These are phyloP conservation scores for Secale cereale DNA, from an alignment of 176 grass and related monocot species.

Conservation along the genomic window DNA sequence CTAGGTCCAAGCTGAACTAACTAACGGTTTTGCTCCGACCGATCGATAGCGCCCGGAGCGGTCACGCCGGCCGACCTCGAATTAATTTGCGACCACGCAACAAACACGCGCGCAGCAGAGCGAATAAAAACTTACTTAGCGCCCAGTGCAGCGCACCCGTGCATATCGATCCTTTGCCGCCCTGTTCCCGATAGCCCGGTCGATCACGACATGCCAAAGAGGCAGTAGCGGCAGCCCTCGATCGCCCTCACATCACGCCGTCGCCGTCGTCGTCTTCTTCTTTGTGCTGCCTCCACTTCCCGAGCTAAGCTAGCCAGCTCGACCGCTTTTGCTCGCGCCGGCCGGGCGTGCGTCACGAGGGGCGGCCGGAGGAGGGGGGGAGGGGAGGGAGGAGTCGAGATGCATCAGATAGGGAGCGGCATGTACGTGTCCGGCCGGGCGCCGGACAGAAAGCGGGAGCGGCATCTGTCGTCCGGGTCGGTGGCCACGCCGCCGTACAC, in stretches of 20 bases:
- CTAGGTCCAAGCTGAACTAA: neutral
- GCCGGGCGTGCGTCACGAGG: neutral
- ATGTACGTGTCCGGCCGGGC: constrained; percentile 87
- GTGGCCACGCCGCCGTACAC: constrained; percentile 71
- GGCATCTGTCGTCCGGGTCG: constrained; percentile 42
- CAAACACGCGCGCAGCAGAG: neutral
- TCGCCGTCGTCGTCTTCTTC: neutral
- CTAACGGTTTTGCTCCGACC: too few species aligned
- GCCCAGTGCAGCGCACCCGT: neutral
- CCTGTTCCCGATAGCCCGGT: constrained; percentile 41
- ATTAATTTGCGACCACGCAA: constrained; percentile 48
- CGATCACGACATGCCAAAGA: constrained; percentile 41
- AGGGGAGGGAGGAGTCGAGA: neutral
- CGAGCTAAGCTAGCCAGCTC: neutral
- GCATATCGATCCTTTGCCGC: neutral
- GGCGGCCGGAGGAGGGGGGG: neutral
- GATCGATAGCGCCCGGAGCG: neutral
- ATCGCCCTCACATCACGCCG: neutral
- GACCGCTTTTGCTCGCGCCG: neutral
- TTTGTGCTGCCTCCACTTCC: neutral
- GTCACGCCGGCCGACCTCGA: constrained; percentile 38
- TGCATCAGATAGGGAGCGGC: constrained; percentile 78
- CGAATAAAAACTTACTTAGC: neutral
- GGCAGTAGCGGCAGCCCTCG: neutral
- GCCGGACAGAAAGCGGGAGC: constrained; percentile 63